phyloP scores from a whole-genome alignment of 495 filamentous ascomycete genomes.

The Niebla homalea region DNA sequence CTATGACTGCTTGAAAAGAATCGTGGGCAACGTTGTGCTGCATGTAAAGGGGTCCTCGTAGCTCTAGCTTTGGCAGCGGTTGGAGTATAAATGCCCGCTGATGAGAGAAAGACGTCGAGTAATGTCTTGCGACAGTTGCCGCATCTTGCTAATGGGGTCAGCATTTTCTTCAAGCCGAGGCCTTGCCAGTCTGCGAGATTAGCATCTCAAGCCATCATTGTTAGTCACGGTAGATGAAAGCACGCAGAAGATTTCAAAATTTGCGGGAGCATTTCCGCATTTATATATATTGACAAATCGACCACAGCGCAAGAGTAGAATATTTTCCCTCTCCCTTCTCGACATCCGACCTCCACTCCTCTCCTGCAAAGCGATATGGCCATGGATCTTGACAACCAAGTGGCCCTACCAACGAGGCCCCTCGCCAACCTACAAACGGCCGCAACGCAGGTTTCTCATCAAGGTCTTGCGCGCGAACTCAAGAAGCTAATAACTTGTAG shows the following conservation, averaged over 20 bases:
- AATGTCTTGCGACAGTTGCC: constrained; percentile 10
- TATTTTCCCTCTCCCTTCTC: neutral
- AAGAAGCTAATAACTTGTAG: constrained; percentile 28
- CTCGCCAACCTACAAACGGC: constrained; percentile 29
- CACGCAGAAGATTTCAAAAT: neutral
- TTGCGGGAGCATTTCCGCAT: neutral
- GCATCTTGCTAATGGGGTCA: constrained; percentile 1
- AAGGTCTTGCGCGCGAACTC: constrained; percentile 3
- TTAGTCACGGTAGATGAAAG: neutral
- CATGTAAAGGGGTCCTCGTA: neutral
- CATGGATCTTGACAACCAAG: constrained; percentile 59
- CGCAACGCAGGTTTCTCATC: constrained; percentile 43
- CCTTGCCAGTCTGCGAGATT: neutral
- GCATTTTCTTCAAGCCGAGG: neutral
- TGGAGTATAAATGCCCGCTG: constrained; percentile 1
- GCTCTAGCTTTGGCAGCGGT: neutral
- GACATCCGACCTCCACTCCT: neutral
- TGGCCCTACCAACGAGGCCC: constrained; percentile 38
- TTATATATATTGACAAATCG: too few relatives aligned
- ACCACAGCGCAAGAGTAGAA: neutral
- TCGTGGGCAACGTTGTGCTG: neutral
- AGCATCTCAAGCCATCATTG: neutral
- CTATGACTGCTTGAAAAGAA: too few relatives aligned
- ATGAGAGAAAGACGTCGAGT: constrained; percentile 6
- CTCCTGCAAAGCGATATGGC: constrained; percentile 27